phyloP scores from a whole-genome alignment of 768 basidiomycete species.

The Cystofilobasidium bisporidii region DNA sequence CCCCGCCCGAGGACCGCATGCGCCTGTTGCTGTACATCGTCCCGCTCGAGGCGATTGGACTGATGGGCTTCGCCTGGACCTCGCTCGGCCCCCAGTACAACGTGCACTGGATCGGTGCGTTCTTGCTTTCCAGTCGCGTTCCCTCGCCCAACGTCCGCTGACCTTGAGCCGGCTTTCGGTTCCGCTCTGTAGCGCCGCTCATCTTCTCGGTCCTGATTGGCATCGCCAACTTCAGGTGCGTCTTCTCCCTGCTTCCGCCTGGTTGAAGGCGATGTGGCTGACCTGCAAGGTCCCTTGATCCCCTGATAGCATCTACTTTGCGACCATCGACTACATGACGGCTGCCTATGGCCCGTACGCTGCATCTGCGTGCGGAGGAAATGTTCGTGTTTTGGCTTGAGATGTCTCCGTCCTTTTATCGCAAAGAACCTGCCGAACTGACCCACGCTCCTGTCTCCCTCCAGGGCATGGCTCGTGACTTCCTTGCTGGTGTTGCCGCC shows the following conservation, averaged over 20 bases:
- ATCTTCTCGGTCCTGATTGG: neutral
- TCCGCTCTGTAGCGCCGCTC: neutral
- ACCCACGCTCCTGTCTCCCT: no score
- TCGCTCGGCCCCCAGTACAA: slow-evolving; percentile 26
- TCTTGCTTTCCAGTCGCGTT: neutral
- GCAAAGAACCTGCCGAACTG: no score
- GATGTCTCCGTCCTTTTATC: no score
- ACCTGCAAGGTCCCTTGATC: no score
- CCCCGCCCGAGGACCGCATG: slow-evolving; percentile 34
- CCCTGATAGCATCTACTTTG: no score
- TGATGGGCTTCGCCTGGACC: slow-evolving; percentile 30
- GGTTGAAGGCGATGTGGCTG: no score
- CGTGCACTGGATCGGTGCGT: slow-evolving; percentile 24
- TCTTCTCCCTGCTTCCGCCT: neutral
- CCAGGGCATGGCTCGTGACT: slow-evolving; percentile 34
- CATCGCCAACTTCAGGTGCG: neutral
- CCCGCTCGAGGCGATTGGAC: slow-evolving; percentile 20
- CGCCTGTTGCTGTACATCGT: slow-evolving; percentile 25
- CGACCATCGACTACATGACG: neutral
- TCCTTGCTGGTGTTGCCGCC: slow-evolving; percentile 36
- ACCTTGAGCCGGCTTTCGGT: no score
- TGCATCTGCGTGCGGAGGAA: neutral
- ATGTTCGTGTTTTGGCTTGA: neutral
- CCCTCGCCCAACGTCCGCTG: no score
- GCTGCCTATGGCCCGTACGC: neutral